Base-by-base conservation (phyloP, 139 green algal species). In the Picocystis salinarum region DNA sequence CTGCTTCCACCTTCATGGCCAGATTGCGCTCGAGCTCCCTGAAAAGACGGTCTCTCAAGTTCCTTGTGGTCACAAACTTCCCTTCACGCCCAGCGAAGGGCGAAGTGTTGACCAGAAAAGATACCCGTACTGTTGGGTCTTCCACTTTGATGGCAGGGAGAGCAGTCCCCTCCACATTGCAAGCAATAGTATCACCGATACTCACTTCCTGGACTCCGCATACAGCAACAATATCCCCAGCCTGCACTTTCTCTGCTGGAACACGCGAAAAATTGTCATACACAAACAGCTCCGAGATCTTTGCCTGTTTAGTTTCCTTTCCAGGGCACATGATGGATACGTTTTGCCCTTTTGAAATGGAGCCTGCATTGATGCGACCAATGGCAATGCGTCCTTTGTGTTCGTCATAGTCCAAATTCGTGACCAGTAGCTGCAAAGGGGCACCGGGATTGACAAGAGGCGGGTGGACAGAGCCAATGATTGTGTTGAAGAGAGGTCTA, bases 51-150 rank as follows among this genome's bases (percentile, higher is more conserved):
- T 69, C 57, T 39, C 82, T 79, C 45, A 92, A 40, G 64, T 95
- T 92, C 27, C 85, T 67, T 23, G 44, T 74, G 25, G 88, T 98
- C 23, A 93, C 80, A 59, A 66, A 91, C 59, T 92, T 92, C 67
- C 82, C 82, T 62, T 93, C 88, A 62, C 77, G 70, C 22, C 88
- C 88, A 2, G 88, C 85, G 53, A 99, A 97, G 25, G 88, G 79
- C 0, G 60, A 82, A 12, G 81, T 95, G 74, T 97, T 99, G 30
- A 90, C 72, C 44, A 70, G 70, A 62, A 99, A 96, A 2, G 78
- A 82, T 88, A 99, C 95, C 39, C 57, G 70, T 55, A 99, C 88
- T 2, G 88, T 99, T 22, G 88, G 88, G 62, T 95, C 80, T 76
- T 96, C 88, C 23, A 98, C 64, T 48, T 69, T 64, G 63, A 97